Percentiles rank a stretch among this genome's conserved stretches.
Evolutionary conservation across 2,329 filamentous ascomycete species (phyloP).

Genomic region (Pezicula rhizophila): DNA sequence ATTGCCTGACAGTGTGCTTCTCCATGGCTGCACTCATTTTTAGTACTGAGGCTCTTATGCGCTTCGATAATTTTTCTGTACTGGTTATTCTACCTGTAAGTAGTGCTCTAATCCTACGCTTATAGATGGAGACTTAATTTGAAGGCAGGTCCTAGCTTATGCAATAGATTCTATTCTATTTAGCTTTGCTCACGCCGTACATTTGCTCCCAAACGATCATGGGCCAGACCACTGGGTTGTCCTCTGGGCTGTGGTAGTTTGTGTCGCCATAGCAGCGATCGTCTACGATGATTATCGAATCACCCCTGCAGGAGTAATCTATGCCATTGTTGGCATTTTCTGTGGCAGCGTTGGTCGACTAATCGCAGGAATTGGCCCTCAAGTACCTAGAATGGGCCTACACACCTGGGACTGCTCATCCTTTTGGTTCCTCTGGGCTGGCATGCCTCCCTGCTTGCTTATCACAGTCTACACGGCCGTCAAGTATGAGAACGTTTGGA

Average conservation of each 20-base stretch:
- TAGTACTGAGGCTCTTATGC: conserved; percentile 14
- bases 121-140: conserved; percentile 4
- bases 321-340: conserved; percentile 12
- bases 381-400: conserved; percentile 8
- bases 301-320: conserved; percentile 9
- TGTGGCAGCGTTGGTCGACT: conserved; percentile 19
- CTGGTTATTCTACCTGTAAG: conserved; percentile 22
- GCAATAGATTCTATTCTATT: conserved; percentile 21
- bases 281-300: conserved; percentile 21
- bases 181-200: conserved; percentile 10
- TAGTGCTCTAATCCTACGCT: neutral
- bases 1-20: conserved; percentile 2
- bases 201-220: conserved; percentile 11
- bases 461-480: conserved; percentile 15
- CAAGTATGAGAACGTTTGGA: conserved; percentile 17
- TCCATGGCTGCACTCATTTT: conserved; percentile 15
- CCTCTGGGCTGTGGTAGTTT: conserved; percentile 13
- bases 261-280: conserved; percentile 3
- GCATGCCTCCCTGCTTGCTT: conserved; percentile 15
- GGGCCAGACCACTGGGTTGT: conserved; percentile 7
- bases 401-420: conserved; percentile 15
- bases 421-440: conserved; percentile 16
- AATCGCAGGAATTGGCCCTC: conserved; percentile 15
- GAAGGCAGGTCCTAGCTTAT: conserved; percentile 21
- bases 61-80: conserved; percentile 19